phyloP scores from a whole-genome alignment of 352 stramenopile species.

The Pelagophyceae sp. region DNA sequence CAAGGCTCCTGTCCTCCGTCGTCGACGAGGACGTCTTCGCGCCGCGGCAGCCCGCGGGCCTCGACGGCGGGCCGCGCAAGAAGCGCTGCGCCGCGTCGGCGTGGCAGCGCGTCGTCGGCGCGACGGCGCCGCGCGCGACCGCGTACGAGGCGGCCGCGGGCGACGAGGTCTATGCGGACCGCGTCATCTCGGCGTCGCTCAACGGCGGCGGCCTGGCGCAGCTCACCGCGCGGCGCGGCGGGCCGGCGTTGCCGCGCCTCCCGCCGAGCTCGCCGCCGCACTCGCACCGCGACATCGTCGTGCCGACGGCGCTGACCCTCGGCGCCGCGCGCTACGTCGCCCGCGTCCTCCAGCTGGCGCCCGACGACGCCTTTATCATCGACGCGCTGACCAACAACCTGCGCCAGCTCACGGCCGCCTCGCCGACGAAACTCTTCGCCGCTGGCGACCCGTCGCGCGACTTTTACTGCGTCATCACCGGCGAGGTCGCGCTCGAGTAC shows the following conservation, averaged over 20 bases:
- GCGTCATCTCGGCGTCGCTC: not conserved
- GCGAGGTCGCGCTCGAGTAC: not conserved
- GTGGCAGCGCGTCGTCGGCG: not conserved
- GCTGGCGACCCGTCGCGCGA: not conserved
- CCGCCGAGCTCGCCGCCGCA: not conserved
- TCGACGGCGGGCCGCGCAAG: not conserved
- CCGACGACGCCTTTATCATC: not conserved
- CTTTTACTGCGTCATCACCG: constrained; percentile 14
- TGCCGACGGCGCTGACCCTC: not conserved
- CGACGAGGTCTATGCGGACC: too few relatives aligned
- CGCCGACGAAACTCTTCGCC: not conserved
- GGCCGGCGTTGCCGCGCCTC: too few relatives aligned
- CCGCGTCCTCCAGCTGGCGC: not conserved
- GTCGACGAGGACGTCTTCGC: too few relatives aligned
- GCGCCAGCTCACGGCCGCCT: not conserved
- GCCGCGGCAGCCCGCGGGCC: too few relatives aligned
- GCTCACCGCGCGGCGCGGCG: not conserved
- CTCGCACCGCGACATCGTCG: not conserved
- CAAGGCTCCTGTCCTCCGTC: not conserved
- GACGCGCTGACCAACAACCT: not conserved
- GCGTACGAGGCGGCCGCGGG: too few relatives aligned
- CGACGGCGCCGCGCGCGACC: not conserved
- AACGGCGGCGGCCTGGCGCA: not conserved
- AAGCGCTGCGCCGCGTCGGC: not conserved
- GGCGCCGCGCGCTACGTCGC: not conserved